Evolutionary conservation across 1,139 yeast genomes (phyloP), one percentile per base, ranked within the genome.

Genomic region (Arxiozyma bovina): DNA sequence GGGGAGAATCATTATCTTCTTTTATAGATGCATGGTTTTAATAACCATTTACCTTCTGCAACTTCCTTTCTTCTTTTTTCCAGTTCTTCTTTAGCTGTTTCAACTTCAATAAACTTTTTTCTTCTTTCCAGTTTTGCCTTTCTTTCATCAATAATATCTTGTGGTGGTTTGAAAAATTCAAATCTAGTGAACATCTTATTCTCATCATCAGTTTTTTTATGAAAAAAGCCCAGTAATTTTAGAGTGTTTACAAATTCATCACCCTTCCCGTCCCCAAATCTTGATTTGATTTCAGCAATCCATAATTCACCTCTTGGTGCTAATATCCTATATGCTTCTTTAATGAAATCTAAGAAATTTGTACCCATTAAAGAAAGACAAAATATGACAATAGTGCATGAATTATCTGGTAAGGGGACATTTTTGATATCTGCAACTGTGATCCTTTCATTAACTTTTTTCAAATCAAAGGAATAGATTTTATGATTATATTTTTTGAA

Each of bases 311-410:
- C 99, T 57, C 88, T 78, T 46, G 96, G 96, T 15, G 90, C 85
- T 55, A 93, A 75, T 23, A 93, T 77, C 62, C 99, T 78, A 67
- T 87, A 77, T 0, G 97, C 99, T 69, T 93, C 99, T 57, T 83
- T 77, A 55, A 93, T 81, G 67, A 93, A 94, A 67, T 93, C 98
- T 57, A 91, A 74, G 68, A 91, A 90, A 67, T 93, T 93, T 6
- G 98, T 93, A 6, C 99, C 99, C 99, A 94, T 93, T 61, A 93
- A 76, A 0, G 98, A 94, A 55, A 93, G 77, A 70, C 99, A 93
- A 70, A 91, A 93, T 12, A 93, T 80, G 18, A 88, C 99, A 50
- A 93, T 77, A 27, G 91, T 81, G 63, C 90, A 88, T 1, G 94
- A 85, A 52, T 78, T 79, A 66, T 89, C 89, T 1, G 77, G 79